These are phyloP conservation scores for Coelastrella sp. DNA, from an alignment of 139 green algal species.

Conservation along the genomic window DNA sequence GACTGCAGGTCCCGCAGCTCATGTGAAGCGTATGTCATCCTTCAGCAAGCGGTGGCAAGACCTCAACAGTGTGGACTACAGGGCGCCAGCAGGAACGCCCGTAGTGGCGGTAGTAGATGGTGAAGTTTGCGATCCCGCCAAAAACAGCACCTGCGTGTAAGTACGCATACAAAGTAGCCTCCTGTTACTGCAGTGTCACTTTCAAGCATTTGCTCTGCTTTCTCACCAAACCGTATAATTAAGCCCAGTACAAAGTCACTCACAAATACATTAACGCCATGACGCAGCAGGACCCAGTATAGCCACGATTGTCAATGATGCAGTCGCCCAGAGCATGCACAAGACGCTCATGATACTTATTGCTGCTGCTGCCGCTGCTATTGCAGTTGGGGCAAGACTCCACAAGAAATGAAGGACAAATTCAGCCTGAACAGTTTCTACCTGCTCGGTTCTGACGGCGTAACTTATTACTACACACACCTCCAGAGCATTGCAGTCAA, in stretches of 20 bases:
- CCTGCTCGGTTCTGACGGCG: slow-evolving; percentile 19
- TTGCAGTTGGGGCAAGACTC: slow-evolving; percentile 34
- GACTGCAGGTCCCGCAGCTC: slow-evolving; percentile 24
- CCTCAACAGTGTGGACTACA: slow-evolving; percentile 24
- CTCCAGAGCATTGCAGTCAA: slow-evolving; percentile 11
- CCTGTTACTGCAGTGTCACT: no score
- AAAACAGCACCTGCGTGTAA: slow-evolving; percentile 43
- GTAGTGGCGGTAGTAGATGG: slow-evolving; percentile 15
- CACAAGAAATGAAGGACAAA: slow-evolving; percentile 42
- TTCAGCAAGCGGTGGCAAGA: slow-evolving; percentile 30
- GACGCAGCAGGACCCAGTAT: no score
- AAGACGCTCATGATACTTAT: no score
- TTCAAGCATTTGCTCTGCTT: not conserved
- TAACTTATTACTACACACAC: slow-evolving; percentile 44
- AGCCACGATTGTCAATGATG: no score
- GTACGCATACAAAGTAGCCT: no score
- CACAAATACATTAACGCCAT: no score
- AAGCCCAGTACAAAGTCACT: no score
- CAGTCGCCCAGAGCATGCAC: no score
- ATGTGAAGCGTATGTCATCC: slow-evolving; percentile 2
- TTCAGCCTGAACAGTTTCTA: slow-evolving; percentile 48
- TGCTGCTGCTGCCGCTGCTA: not conserved
- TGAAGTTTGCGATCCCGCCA: slow-evolving; percentile 23
- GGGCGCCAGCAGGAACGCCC: slow-evolving; percentile 9
- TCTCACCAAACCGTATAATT: no score